Base-by-base conservation (phyloP, 129 eudicot genomes). In the Artemisia argyi region DNA sequence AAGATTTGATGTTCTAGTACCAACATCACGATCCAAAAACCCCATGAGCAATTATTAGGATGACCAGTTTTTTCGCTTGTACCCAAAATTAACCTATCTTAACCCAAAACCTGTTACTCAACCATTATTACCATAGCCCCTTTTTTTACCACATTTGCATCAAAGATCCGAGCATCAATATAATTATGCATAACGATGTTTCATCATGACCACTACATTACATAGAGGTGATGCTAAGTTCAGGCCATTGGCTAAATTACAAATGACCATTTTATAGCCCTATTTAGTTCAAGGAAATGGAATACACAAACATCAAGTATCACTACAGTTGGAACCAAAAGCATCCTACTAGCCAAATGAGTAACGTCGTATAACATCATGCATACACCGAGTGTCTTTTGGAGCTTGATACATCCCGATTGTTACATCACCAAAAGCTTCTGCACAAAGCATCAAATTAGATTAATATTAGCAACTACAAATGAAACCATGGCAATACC, bases 301-400 rank as follows among this genome's bases (percentile, higher is more conserved):
- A 32, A 69, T 17, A 48, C 69, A 73, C 69, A 61, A 61, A 57
- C 76, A 60, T 46, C 19, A 50, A 44, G 53, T 58, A 20, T 66
- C 63, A 69, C 73, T 28, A 69, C 73, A 52, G 61, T 68, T 68
- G 22, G 53, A 48, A 26, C 16, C 76, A 61, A 73, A 73, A 73
- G 35, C 11, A 61, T 61, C 65, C 65, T 61, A 61, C 65, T 22
- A 61, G 44, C 46, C 65, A 61, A 61, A 61, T 61, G 65, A 61
- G 46, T 61, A 61, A 26, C 18, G 10, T 7, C 65, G 3, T 26
- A 28, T 28, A 24, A 39, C 15, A 61, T n/a, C 65, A 61, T 28
- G 44, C 65, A 61, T 61, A 26, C 65, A 14, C 47, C 44, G 11
- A 69, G 11, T 54, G 47, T 69, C 63, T 42, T 60, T 46, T 11